Evolutionary conservation across 495 filamentous ascomycete species (phyloP).

Genomic region (Chaetomidium leptoderma): DNA sequence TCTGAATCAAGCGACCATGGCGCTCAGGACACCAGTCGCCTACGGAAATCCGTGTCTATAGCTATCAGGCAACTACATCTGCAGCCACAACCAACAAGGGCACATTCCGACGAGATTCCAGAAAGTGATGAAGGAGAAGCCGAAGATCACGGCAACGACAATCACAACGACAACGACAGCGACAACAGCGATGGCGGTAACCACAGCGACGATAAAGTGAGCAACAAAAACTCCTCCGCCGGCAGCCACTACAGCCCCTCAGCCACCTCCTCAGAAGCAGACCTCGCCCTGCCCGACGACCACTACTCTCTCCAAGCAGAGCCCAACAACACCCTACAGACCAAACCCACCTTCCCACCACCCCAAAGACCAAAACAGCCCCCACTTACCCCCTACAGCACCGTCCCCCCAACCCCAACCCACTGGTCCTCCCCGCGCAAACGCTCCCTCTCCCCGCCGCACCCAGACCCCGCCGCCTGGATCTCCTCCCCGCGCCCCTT

Average conservation of each 20-base stretch:
- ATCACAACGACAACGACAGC: background rate
- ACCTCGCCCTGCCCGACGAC: background rate
- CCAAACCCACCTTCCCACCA: background rate
- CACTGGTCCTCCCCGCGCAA: slow-evolving; percentile 12
- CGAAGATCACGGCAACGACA: background rate
- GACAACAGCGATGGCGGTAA: background rate
- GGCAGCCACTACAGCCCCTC: slow-evolving; percentile 14
- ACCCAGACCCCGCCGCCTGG: background rate
- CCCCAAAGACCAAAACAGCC: background rate
- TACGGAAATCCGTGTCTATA: slow-evolving; percentile 13
- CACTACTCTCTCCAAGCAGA: background rate
- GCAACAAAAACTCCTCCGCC: background rate
- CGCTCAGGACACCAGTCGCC: background rate
- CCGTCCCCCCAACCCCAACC: slow-evolving; percentile 14
- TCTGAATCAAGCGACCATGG: background rate
- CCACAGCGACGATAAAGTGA: background rate
- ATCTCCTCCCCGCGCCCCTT: slow-evolving; percentile 20
- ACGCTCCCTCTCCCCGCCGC: slow-evolving; percentile 12
- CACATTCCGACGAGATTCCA: slow-evolving; percentile 1
- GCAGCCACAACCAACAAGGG: background rate
- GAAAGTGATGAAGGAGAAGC: slow-evolving; percentile 17
- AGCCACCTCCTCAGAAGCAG: slow-evolving; percentile 3
- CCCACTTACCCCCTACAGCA: slow-evolving; percentile 6
- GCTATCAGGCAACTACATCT: slow-evolving; percentile 4
- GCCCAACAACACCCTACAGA: background rate